Evolutionary conservation across 108 stramenopile species (phyloP), one percentile per base, ranked within the genome.

Genomic region (Pseudonitzschia pungens): DNA sequence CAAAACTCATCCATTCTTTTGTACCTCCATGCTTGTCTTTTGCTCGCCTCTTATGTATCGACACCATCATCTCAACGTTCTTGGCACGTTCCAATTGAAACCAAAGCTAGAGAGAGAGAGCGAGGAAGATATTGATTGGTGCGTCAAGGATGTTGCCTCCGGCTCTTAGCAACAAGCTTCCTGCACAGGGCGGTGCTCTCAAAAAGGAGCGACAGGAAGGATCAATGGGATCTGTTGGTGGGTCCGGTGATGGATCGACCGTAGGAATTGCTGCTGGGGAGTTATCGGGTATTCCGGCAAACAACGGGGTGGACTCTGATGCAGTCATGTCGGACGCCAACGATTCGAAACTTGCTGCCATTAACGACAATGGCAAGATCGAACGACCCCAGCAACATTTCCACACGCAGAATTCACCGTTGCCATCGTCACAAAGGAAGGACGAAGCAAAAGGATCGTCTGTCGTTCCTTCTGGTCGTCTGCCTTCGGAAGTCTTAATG

Each of bases 141-240:
- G 26, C 12, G 33, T 40, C 57, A 28, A 62, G 60, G 29, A 62
- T 62, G 60, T 62, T 62, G 60, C 60, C 60, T 40, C 60, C 36
- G 20, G 36, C 60, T 62, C 32, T 62, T 18, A 33, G n/a, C 33
- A 33, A 62, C 29, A 62, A 62, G n/a, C 33, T 62, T 62, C 36
- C 60, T 21, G 12, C 54, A 2, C 9, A 55, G 10, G 54, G 54
- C 26, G 54, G 54, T 55, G 10, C 21, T 24, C n/a, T 55, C 26
- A 22, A 55, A 3, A 22, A 55, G 24, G 54, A 55, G 54, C 9
- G 12, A 26, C 54, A 55, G 20, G 54, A 55, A 10, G 54, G 45
- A 48, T 48, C 45, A 18, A 18, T 48, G 45, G 45, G 3, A 12
- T 48, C 45, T 48, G 18, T 10, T 48, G 45, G 18, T 48, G 45